phyloP scores from a whole-genome alignment of 306 rosid species.

The Ochetophila trinervis region DNA sequence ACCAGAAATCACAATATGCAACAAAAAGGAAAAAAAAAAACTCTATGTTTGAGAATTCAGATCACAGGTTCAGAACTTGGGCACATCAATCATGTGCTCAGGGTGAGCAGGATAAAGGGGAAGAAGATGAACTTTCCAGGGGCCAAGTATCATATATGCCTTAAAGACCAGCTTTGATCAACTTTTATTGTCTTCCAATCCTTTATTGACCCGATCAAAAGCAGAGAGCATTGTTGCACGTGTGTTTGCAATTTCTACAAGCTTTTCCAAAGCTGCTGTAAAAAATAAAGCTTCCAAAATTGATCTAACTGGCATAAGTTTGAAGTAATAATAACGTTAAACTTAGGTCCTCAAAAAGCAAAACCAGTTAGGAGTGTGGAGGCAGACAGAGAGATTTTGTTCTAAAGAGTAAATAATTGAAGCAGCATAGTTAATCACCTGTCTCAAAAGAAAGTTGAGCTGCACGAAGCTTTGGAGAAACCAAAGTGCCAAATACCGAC shows the following conservation, averaged over 20 bases:
- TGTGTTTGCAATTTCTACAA: conserved; percentile 73
- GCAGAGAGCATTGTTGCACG: conserved; percentile 50
- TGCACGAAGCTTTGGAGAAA: conserved; percentile 87
- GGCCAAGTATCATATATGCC: background rate
- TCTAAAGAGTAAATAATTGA: background rate
- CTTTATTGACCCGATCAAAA: conserved; percentile 49
- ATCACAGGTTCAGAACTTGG: too few species aligned
- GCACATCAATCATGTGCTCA: too few species aligned
- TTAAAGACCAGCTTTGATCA: background rate
- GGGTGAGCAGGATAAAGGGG: too few species aligned
- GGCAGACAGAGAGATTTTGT: background rate
- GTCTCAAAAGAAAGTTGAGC: conserved; percentile 83
- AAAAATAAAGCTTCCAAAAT: background rate
- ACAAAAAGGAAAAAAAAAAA: too few species aligned
- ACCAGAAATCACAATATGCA: too few species aligned
- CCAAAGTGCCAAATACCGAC: conserved; percentile 68
- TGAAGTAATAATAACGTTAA: too few species aligned
- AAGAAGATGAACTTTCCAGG: too few species aligned
- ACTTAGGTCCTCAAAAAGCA: background rate
- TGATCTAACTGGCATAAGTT: too few species aligned
- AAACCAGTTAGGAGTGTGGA: background rate
- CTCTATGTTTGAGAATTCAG: too few species aligned
- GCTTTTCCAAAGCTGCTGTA: conserved; percentile 65
- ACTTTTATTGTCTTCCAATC: conserved; percentile 37
- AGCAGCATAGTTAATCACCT: conserved; percentile 32